phyloP scores from a whole-genome alignment of 2,329 filamentous ascomycete genomes.

The Claviceps digitariae region DNA sequence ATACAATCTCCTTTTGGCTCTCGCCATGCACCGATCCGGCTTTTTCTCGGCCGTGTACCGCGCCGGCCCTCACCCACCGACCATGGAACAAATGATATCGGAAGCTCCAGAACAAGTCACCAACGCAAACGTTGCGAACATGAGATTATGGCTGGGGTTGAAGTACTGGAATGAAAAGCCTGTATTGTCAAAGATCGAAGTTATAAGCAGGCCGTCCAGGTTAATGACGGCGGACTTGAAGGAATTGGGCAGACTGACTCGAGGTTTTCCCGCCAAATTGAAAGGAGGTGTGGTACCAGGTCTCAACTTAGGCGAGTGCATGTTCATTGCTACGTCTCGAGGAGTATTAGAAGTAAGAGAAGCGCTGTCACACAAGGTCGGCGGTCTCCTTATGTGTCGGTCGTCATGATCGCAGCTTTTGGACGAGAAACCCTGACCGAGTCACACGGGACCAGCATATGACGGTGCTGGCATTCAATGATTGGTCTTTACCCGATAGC shows the following conservation, averaged over 20 bases:
- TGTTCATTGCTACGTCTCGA: constrained; percentile 65
- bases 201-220: constrained; percentile 64
- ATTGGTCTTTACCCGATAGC: not conserved
- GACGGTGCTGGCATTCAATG: not conserved
- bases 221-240: constrained; percentile 50
- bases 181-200: constrained; percentile 52
- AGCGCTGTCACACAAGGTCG: constrained; percentile 65
- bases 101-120: constrained; percentile 45
- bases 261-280: constrained; percentile 46
- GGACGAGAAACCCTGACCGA: not conserved
- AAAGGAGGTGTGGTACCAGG: constrained; percentile 59
- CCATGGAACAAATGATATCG: constrained; percentile 30
- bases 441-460: not conserved
- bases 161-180: constrained; percentile 82
- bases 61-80: constrained; percentile 42
- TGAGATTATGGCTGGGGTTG: constrained; percentile 75
- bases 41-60: constrained; percentile 72
- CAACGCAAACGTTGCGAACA: constrained; percentile 54
- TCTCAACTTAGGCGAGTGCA: constrained; percentile 64
- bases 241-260: constrained; percentile 50
- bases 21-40: constrained; percentile 70
- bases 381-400: constrained; percentile 67
- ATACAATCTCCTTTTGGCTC: constrained; percentile 60
- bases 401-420: constrained; percentile 29
- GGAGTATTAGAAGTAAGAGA: constrained; percentile 74